phyloP scores from a whole-genome alignment of 345 rosid genomes.

The Capsella bursapastoris region DNA sequence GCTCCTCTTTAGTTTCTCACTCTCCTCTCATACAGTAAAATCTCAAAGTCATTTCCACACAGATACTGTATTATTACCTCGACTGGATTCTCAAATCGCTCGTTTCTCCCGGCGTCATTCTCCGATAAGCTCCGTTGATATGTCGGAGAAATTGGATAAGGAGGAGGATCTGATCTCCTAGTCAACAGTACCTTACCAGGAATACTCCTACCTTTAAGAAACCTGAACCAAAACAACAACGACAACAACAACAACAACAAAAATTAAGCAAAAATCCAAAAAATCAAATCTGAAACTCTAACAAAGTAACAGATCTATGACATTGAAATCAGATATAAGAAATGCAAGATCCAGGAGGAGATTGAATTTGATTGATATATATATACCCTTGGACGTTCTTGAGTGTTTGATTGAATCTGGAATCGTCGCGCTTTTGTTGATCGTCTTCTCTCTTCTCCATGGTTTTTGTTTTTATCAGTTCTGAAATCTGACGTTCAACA shows the following conservation, averaged over 20 bases:
- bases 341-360: conserved; percentile 18
- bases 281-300: background rate
- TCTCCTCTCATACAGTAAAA: conserved; percentile 7
- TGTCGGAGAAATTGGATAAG: conserved; percentile 58
- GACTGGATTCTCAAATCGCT: conserved; percentile 50
- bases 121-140: conserved; percentile 76
- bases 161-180: conserved; percentile 72
- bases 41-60: conserved; percentile 8
- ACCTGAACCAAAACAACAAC: conserved; percentile 44
- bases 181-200: conserved; percentile 89
- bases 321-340: background rate
- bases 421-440: conserved; percentile 58
- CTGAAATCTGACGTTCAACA: conserved; percentile 1
- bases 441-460: conserved; percentile 48
- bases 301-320: conserved; percentile 23
- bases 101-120: conserved; percentile 69
- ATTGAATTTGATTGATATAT: background rate
- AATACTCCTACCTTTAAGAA: conserved; percentile 89
- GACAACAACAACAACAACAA: background rate
- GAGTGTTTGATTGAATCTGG: conserved; percentile 90
- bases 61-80: conserved; percentile 47
- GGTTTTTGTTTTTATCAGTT: background rate
- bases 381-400: conserved; percentile 85
- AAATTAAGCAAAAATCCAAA: background rate
- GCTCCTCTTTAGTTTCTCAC: conserved; percentile 7